Conservation (phyloP, 129 eudicot species). For the Flaveria ramosissima region DNA sequence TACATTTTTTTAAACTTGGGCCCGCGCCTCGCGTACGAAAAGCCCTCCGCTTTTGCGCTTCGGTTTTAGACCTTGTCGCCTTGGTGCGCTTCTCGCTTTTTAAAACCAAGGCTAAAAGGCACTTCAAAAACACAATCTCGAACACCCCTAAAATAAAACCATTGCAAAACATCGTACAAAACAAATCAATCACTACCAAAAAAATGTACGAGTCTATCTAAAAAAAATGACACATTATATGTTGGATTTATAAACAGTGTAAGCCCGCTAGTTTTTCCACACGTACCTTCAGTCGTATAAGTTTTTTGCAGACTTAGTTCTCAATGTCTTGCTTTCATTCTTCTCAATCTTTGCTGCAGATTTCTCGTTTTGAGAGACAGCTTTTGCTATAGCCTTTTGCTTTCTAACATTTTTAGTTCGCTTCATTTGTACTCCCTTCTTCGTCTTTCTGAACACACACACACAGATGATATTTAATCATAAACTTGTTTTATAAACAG, state of each 20-base stretch:
- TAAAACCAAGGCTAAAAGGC: no score
- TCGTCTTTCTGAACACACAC: constrained; percentile 48
- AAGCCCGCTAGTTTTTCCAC: background rate
- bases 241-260: constrained; percentile 14
- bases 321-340: constrained; percentile 67
- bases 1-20: no score
- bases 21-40: no score
- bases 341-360: constrained; percentile 49
- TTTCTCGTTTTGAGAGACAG: constrained; percentile 70
- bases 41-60: no score
- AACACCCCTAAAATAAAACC: background rate
- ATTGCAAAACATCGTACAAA: background rate
- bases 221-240: constrained; percentile 8
- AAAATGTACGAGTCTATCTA: background rate
- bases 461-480: background rate
- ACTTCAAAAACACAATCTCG: background rate
- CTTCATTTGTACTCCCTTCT: constrained; percentile 87
- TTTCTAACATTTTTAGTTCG: constrained; percentile 66
- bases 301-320: constrained; percentile 71
- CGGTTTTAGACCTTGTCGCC: no score
- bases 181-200: background rate
- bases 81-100: no score
- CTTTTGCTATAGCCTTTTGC: constrained; percentile 86
- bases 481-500: background rate
- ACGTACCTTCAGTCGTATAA: constrained; percentile 58